Base-by-base conservation (phyloP, 352 stramenopile species). In the Halophytophthora polymorphica region DNA sequence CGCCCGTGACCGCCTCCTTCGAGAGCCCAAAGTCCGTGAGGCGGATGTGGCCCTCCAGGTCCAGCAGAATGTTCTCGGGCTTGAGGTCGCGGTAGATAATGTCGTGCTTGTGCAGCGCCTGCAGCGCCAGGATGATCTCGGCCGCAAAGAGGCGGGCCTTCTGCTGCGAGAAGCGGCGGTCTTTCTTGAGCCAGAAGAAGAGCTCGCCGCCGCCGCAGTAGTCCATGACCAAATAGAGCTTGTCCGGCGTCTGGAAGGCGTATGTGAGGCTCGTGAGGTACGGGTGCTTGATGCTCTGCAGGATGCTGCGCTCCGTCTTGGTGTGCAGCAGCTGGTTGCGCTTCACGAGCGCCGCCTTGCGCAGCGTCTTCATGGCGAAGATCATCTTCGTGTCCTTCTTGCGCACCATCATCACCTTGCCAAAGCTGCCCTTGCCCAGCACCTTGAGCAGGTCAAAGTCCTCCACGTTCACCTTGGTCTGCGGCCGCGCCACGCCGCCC, bases 61-160 rank as follows among this genome's bases (percentile, higher is more conserved):
- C 95, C 29, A 98, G 71, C 47, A 97, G 71, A 37, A 98, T 93
- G 72, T 98, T 98, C 64, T 98, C 93, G 2, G 95, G 95, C 76
- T 98, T 98, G 35, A 98, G 76, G 65, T 98, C 95, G 71, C 91
- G 82, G 77, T 98, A 98, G 33, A 98, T 96, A 61, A 98, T 98
- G 69, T 98, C 87, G 69, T 95, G 85, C 57, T 83, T 82, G 81
- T 98, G 93, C 45, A 98, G 67, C 55, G 90, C 88, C 56, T 95
- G 85, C 39, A 98, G 77, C 21, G 86, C 93, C n/a, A 97, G 69
- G 45, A 94, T 84, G 62, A 98, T 98, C 65, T 98, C 93, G 13
- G 93, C 93, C 2, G 86, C 86, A 63, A 97, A 98, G 36, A 98
- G 63, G 48, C 85, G 82, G 54, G 87, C 86, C 65, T 95, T 93